Evolutionary conservation across 768 basidiomycete species (phyloP), one percentile per base, ranked within the genome.

Genomic region (Boletus subcaerulescens): DNA sequence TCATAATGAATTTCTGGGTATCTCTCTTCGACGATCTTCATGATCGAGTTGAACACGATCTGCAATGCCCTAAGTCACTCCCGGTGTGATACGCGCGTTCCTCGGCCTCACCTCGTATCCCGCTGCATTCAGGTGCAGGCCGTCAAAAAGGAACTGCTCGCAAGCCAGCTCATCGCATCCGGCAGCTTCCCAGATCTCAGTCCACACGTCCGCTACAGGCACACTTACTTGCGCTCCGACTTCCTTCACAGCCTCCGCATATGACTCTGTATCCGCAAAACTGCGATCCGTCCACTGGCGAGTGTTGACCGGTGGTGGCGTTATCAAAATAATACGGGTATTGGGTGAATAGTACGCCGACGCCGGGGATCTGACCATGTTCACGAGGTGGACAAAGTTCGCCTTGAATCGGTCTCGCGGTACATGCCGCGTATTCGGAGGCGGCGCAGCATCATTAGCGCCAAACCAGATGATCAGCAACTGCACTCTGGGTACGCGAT

Each of bases 391-490:
- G 45, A 68, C 68, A 42, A 96, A 73, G 65, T 94, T 94, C 47
- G 71, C 67, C 33, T 73, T 77, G 76, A 84, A 96, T 45, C 76
- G 74, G 18, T 75, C 70, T 26, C 90, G 72, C 4, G 92, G 87
- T 42, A 95, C 88, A 65, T 93, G 87, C 65, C 96, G 94, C 15
- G 76, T 71, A 18, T 79, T 83, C 0, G 80, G 80, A 29, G 73
- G 69, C 47, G 90, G 75, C 60, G 81, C 83, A 7, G 94, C 83
- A 68, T 98, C 94, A 71, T 98, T 98, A 15, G 86, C 86, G 45
- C 93, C 93, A 56, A 91, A 90, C 92, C 92, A 97, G 64, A 96
- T 84, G 7, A 83, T 83, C 55, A 95, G 75, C n/a, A 95, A 69
- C 40, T 81, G 82, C 35, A 93, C 77, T 43, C 77, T 81, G 9